Evolutionary conservation across 2,329 filamentous ascomycete genomes (phyloP).

Genomic region (Cercospora sojina): DNA sequence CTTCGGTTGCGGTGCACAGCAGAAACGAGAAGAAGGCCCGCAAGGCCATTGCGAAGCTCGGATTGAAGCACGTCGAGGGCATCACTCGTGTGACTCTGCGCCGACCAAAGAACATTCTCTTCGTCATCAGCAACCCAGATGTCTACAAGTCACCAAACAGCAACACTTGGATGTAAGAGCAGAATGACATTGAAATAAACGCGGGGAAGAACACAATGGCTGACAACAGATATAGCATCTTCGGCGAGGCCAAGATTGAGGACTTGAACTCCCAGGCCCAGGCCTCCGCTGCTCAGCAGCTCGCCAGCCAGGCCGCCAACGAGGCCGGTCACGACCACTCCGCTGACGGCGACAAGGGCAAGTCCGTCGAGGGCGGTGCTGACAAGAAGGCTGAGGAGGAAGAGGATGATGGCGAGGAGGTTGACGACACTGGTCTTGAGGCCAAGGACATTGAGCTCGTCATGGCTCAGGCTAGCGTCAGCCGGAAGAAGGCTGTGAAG

Average conservation of each 20-base stretch:
- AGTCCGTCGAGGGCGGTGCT: constrained; percentile 52
- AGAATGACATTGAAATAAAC: constrained; percentile 10
- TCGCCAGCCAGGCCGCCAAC: constrained; percentile 70
- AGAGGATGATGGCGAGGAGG: constrained; percentile 92
- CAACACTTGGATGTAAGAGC: constrained; percentile 93
- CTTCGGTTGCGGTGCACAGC: constrained; percentile 88
- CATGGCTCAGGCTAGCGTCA: constrained; percentile 96
- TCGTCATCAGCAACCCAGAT: constrained; percentile 99
- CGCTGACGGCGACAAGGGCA: constrained; percentile 77
- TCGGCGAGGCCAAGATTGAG: constrained; percentile 99
- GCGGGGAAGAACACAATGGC: constrained; percentile 9
- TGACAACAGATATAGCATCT: constrained; percentile 65
- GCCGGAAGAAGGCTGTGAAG: constrained; percentile 97
- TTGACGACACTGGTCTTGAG: constrained; percentile 90
- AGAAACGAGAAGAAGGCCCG: constrained; percentile 99
- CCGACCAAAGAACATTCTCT: constrained; percentile 98
- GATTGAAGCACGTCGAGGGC: constrained; percentile 91
- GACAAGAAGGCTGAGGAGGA: constrained; percentile 65
- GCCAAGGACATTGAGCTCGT: constrained; percentile 99
- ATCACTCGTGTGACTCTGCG: constrained; percentile 98
- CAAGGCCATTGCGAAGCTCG: constrained; percentile 98
- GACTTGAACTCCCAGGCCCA: constrained; percentile 98
- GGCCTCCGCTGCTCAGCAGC: constrained; percentile 91
- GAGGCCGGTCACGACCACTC: constrained; percentile 71
- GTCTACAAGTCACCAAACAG: constrained; percentile 99